These are phyloP conservation scores for Chlorella sorokiniana DNA, from an alignment of 139 green algal species.

Conservation along the genomic window DNA sequence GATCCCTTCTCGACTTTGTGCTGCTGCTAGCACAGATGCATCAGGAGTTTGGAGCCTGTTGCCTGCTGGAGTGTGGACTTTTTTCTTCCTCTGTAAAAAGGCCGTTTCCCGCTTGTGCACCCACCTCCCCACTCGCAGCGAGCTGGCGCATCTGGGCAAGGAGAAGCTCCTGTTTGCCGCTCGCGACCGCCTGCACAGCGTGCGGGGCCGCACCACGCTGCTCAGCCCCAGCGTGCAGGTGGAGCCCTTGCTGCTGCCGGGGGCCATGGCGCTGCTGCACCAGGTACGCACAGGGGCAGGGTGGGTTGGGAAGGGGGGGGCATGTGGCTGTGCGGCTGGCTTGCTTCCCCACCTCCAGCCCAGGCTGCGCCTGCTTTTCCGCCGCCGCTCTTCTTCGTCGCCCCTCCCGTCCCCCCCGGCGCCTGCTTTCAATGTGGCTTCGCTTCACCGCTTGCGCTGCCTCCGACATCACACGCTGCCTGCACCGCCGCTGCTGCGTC, in stretches of 20 bases:
- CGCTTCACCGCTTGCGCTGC: background rate
- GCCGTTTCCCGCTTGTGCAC: background rate
- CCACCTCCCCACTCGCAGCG: background rate
- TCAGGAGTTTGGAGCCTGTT: no score
- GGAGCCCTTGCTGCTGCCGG: constrained; percentile 60
- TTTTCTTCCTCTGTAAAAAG: no score
- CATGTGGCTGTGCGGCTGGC: no score
- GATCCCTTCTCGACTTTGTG: no score
- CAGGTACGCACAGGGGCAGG: no score
- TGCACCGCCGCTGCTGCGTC: background rate
- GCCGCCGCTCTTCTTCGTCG: background rate
- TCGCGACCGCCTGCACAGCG: constrained; percentile 38
- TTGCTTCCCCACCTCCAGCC: background rate
- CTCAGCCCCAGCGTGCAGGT: constrained; percentile 32
- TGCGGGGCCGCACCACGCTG: constrained; percentile 21
- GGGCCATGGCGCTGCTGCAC: constrained; percentile 59
- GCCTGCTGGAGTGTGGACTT: no score
- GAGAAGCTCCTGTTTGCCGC: constrained; percentile 57
- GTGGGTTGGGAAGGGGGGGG: no score
- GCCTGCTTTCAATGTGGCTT: background rate
- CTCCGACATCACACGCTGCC: background rate
- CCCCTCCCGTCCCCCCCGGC: no score
- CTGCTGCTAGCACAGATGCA: no score
- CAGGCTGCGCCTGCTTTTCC: background rate
- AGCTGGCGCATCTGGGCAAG: constrained; percentile 38